Conservation (phyloP, 75 land plant genomes). For the Pinus taeda region DNA sequence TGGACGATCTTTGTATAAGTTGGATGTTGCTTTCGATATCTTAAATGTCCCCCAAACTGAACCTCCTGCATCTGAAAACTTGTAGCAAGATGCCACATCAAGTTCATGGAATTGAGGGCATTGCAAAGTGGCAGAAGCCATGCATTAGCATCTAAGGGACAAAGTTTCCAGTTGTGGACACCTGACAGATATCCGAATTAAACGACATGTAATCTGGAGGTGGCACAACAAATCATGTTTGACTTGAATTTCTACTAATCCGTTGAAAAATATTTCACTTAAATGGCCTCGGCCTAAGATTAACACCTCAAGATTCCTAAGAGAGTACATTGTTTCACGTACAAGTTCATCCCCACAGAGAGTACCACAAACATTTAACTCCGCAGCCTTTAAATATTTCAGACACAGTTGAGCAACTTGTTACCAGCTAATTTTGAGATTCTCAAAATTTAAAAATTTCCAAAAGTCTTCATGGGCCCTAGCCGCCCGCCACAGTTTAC, state of each 20-base stretch:
- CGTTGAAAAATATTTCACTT: conserved; percentile 4
- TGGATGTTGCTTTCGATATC: too few species aligned
- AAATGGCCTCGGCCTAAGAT: conserved; percentile 4
- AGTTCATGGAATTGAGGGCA: too few species aligned
- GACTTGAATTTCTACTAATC: not conserved
- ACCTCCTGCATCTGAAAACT: too few species aligned
- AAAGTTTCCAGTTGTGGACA: too few species aligned
- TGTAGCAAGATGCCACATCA: too few species aligned
- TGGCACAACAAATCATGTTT: too few species aligned
- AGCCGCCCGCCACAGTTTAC: conserved; percentile 87
- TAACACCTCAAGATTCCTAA: conserved; percentile 7
- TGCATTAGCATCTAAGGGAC: too few species aligned
- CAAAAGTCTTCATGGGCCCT: conserved; percentile 97
- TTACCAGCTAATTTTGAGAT: conserved; percentile 38
- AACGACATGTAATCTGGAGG: too few species aligned
- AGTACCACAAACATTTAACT: conserved; percentile 7
- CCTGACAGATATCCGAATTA: too few species aligned
- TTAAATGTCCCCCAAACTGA: too few species aligned
- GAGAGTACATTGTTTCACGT: conserved; percentile 7
- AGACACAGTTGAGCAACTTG: conserved; percentile 25
- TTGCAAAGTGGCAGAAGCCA: too few species aligned
- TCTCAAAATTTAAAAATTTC: conserved; percentile 87
- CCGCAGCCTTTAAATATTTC: not conserved
- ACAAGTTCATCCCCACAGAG: not conserved
- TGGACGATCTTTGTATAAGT: too few species aligned